Evolutionary conservation across 208 protist species (phyloP).

Genomic region (Trypanosoma caninum): DNA sequence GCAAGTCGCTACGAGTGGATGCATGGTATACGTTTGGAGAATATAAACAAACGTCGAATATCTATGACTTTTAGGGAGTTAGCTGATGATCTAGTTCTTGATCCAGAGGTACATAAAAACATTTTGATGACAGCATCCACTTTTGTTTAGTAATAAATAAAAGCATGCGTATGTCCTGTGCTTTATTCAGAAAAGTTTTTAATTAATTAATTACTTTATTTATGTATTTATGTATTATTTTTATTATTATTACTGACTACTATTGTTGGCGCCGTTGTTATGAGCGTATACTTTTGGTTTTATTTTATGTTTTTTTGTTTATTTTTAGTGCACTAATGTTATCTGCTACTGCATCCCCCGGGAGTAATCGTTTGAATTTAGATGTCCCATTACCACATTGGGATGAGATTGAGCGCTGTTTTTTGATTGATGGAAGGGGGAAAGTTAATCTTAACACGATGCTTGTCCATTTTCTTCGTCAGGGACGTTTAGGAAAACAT

Average conservation of each 20-base stretch:
- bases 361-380: not conserved
- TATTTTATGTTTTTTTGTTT: slow-evolving; percentile 2
- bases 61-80: slow-evolving; percentile 85
- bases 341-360: not conserved
- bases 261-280: no score
- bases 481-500: slow-evolving; percentile 42
- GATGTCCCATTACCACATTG: slow-evolving; percentile 25
- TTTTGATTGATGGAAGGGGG: slow-evolving; percentile 21
- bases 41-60: slow-evolving; percentile 56
- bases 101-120: slow-evolving; percentile 20
- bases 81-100: slow-evolving; percentile 42
- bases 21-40: slow-evolving; percentile 77
- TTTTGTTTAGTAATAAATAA: slow-evolving; percentile 60
- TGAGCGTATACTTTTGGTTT: no score
- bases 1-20: slow-evolving; percentile 75
- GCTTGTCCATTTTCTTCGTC: slow-evolving; percentile 60
- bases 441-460: slow-evolving; percentile 42
- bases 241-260: no score
- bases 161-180: not conserved
- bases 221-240: slow-evolving; percentile 4
- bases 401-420: slow-evolving; percentile 24
- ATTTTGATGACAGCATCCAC: slow-evolving; percentile 37
- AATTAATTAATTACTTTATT: no score
- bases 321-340: slow-evolving; percentile 12
- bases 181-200: no score